Evolutionary conservation across 2,329 filamentous ascomycete species (phyloP), one percentile per base, ranked within the genome.

Genomic region (Trichoderma sp.): DNA sequence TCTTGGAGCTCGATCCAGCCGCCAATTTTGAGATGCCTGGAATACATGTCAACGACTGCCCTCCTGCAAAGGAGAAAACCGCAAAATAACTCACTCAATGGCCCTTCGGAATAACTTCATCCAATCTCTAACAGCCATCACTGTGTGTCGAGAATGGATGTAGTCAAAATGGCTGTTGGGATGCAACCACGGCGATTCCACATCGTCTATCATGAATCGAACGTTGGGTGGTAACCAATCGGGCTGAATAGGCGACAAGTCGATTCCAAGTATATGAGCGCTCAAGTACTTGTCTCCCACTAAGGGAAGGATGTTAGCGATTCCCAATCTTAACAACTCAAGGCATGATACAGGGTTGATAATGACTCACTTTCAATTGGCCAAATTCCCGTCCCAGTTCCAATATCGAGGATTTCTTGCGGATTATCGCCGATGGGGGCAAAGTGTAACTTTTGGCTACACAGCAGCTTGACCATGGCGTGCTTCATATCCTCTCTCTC

Each of bases 311-410:
- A 0, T 18, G 52, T 66, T 32, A 55, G n/a, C 0, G 14, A 28
- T n/a, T 39, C 46, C 1, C 13, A 28, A 5, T 54, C 21, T 21
- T 13, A 28, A 28, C 5, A n/a, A 24, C 28, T 39, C 24, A 39
- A 54, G n/a, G n/a, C 5, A 49, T 49, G 2, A 10, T 24, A 49
- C 6, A 5, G 4, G n/a, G 0, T 10, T 13, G n/a, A 7, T n/a
- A 2, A 2, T 32, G 32, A 71, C 79, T 73, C 74, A 82, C 80
- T 84, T 71, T 87, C 86, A 66, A 88, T 87, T 11, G 85, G 84
- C 86, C 86, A 88, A 7, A 86, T 86, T 2, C 86, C 86, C 0
- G 86, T 88, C 3, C 86, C 86, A 0, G 86, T 88, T 16, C 85
- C 86, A 55, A 88, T 82, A 71, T 88, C 86, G n/a, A 88, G 76